Base-by-base conservation (phyloP, 768 basidiomycete species). In the Pleurotus platypus region DNA sequence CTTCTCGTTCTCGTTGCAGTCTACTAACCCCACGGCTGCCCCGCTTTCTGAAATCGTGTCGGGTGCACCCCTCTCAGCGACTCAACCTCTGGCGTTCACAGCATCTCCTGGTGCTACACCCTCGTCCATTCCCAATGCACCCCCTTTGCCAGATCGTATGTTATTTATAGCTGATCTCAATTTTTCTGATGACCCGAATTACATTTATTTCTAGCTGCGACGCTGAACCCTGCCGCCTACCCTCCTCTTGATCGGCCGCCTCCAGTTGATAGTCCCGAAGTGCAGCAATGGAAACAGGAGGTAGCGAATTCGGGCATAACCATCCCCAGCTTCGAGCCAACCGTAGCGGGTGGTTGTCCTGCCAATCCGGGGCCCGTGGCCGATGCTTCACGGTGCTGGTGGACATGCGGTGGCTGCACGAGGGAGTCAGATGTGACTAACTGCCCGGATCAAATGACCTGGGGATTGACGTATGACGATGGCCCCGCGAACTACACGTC, bases 401-500 rank as follows among this genome's bases (percentile, higher is more conserved):
- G 87, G 89, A 87, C 88, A 9, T 91, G 89, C 55, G 80, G 83
- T 63, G 84, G 86, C 38, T 92, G 90, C 72, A 83, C 79, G 2
- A 76, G 81, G 15, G 60, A 70, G n/a, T 80, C 81, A 1, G 92
- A 94, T 66, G 78, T 94, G 63, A 79, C 81, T 13, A 74, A 76
- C n/a, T 96, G 94, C 72, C 90, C 90, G 11, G 77, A 81, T 35
- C 78, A 84, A 64, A 69, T 79, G 60, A 70, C 77, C 55, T 83
- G 80, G 80, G 80, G 80, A 56, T 64, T 80, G 46, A 83, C 81
- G 7, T 85, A 85, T 64, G 88, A 90, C 63, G 92, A 94, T 66
- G 91, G 92, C 40, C 94, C 94, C 3, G 83, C 85, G 9, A 84
- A 75, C 43, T 87, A 90, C 71, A 94, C 92, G 1, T 79, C 89